Conservation (phyloP, 2,329 filamentous ascomycete species). For the Xylaria sp. region DNA sequence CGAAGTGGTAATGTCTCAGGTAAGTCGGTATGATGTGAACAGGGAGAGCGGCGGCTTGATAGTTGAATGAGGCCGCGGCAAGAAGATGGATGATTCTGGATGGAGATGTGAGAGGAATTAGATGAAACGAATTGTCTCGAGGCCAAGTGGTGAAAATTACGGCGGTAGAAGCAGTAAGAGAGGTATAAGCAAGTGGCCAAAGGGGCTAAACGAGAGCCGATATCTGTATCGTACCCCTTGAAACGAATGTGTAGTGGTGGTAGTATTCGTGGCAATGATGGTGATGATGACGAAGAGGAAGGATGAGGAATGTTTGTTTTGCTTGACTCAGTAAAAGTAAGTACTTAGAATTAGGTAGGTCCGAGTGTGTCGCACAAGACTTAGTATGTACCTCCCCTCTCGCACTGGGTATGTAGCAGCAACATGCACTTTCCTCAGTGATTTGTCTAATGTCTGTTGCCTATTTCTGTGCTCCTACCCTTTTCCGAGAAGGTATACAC, state of each 20-base stretch:
- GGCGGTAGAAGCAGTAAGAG: constrained; percentile 9
- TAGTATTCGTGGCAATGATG: constrained; percentile 2
- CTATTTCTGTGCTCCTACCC: neutral
- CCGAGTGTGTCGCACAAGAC: neutral
- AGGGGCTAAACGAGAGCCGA: constrained; percentile 16
- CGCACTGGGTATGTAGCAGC: neutral
- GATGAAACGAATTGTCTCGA: constrained; percentile 23
- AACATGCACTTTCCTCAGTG: neutral
- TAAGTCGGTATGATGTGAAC: constrained; percentile 36
- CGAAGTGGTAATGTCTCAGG: constrained; percentile 25
- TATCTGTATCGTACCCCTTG: constrained; percentile 12
- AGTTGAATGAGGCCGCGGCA: constrained; percentile 13
- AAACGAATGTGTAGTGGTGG: constrained; percentile 15
- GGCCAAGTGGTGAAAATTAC: constrained; percentile 15
- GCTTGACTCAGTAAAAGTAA: neutral
- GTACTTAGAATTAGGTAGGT: neutral
- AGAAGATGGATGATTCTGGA: constrained; percentile 2
- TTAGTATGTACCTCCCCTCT: neutral
- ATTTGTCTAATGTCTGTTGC: neutral
- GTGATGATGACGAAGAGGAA: neutral
- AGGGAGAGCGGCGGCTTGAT: constrained; percentile 21
- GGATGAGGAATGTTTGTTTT: constrained; percentile 20
- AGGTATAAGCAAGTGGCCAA: constrained; percentile 5
- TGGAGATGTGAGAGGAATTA: constrained; percentile 13
- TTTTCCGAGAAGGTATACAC: neutral